These are phyloP conservation scores for Phaeophleospora eucalypticola DNA, from an alignment of 2,329 filamentous ascomycete species.

Conservation along the genomic window DNA sequence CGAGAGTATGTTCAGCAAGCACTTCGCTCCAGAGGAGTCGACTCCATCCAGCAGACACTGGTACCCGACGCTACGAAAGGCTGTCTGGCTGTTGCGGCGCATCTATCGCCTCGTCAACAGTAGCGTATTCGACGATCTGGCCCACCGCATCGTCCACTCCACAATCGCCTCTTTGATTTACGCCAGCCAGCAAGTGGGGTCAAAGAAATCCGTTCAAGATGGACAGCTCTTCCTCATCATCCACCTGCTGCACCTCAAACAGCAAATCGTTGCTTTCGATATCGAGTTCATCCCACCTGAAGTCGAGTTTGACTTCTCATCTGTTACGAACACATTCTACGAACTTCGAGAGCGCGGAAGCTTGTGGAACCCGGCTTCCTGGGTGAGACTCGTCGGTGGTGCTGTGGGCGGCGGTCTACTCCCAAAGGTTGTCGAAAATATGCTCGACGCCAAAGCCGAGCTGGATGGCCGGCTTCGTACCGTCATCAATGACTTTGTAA, in stretches of 20 bases:
- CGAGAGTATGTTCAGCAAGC: constrained; percentile 38
- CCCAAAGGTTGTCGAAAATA: constrained; percentile 65
- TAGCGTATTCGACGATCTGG: constrained; percentile 66
- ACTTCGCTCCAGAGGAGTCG: constrained; percentile 14
- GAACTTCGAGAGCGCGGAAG: constrained; percentile 62
- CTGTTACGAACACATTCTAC: constrained; percentile 62
- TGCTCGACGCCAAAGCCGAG: constrained; percentile 67
- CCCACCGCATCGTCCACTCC: constrained; percentile 81
- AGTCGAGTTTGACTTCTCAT: constrained; percentile 63
- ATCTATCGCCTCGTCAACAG: constrained; percentile 68
- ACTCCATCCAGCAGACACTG: constrained; percentile 38
- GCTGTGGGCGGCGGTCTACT: constrained; percentile 47
- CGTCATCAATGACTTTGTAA: constrained; percentile 65
- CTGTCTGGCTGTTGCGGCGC: constrained; percentile 64
- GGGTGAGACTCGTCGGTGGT: constrained; percentile 54
- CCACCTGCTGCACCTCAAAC: constrained; percentile 90
- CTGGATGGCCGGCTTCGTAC: constrained; percentile 59
- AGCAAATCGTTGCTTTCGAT: constrained; percentile 92
- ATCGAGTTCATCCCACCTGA: constrained; percentile 72
- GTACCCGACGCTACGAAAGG: constrained; percentile 65
- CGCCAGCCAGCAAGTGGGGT: constrained; percentile 63
- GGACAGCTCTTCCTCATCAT: constrained; percentile 90
- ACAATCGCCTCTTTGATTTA: constrained; percentile 78
- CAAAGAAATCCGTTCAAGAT: constrained; percentile 63
- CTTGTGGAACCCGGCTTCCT: constrained; percentile 61